Evolutionary conservation across 73 alveolate genomes (phyloP).

Genomic region (Paramecium octaurelia): DNA sequence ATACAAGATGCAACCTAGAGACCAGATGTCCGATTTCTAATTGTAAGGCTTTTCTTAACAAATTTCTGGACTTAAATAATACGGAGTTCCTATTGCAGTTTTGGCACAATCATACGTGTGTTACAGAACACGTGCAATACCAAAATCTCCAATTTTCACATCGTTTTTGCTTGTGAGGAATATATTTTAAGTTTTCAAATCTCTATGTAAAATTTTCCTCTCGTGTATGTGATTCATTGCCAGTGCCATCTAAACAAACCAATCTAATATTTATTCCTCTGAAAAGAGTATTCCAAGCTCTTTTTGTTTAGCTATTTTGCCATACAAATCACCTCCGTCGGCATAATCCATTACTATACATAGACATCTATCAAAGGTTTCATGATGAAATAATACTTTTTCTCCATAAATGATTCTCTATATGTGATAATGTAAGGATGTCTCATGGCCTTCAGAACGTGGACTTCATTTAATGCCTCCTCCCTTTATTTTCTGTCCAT

Average conservation of each 20-base stretch:
- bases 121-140: constrained; percentile 91
- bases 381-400: constrained; percentile 56
- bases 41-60: constrained; percentile 97
- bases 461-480: constrained; percentile 90
- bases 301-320: constrained; percentile 87
- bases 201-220: constrained; percentile 94
- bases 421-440: constrained; percentile 94
- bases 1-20: constrained; percentile 96
- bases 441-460: constrained; percentile 83
- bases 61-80: constrained; percentile 98
- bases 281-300: constrained; percentile 78
- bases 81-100: constrained; percentile 99
- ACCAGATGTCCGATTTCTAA: constrained; percentile 98
- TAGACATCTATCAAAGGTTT: constrained; percentile 68
- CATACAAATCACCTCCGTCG: constrained; percentile 96
- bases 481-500: constrained; percentile 87
- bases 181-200: constrained; percentile 95
- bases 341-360: constrained; percentile 99
- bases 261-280: constrained; percentile 92
- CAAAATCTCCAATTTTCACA: constrained; percentile 96
- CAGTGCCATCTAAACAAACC: constrained; percentile 96
- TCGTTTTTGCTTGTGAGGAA: constrained; percentile 89
- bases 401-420: constrained; percentile 91
- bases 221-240: constrained; percentile 98
- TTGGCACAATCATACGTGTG: constrained; percentile 96